Base-by-base conservation (phyloP, 2,329 filamentous ascomycete genomes). In the Xylaria sp. region DNA sequence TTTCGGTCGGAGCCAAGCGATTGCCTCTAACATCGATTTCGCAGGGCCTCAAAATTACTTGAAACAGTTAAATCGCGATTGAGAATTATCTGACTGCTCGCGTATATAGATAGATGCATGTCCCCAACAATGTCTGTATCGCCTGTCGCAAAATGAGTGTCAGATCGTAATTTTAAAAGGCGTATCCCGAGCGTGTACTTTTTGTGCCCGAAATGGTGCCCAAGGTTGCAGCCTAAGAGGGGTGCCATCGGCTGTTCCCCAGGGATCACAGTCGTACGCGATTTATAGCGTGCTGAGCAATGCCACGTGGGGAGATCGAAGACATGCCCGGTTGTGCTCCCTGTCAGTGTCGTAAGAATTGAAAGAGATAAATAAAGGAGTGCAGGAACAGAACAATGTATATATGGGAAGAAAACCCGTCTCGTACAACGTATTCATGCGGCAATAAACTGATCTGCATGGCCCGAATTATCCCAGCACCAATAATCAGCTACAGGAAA, bases 341-440 rank as follows among this genome's bases (percentile, higher is more conserved):
- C 61, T 56, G 53, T 47, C 45, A 29, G 42, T 57, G 58, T 54
- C 44, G 53, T 42, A 66, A 51, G 42, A 54, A 47, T n/a, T 20
- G 25, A 47, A 56, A 54, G 15, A 44, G 17, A 55, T 33, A 49
- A 27, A 17, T 11, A 29, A 50, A 11, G 53, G 38, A 42, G 25
- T 49, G 51, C 29, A 57, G n/a, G 29, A 38, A 64, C 20, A 51
- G 22, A 50, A 36, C 10, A 55, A 17, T 54, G 25, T 55, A 42
- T 55, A 51, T 29, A 29, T 17, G 56, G 11, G 33, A 65, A 15
- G 29, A 60, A 68, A 38, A 51, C 33, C 17, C 56, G 53, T 39
- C 51, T 67, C 53, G 65, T 68, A 65, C 66, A 68, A 65, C 62
- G 54, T 54, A 65, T 68, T 39, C 62, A 62, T 55, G 62, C 50